Evolutionary conservation across 169 alveolate species (phyloP).

Genomic region (Plasmodium knowlesi): DNA sequence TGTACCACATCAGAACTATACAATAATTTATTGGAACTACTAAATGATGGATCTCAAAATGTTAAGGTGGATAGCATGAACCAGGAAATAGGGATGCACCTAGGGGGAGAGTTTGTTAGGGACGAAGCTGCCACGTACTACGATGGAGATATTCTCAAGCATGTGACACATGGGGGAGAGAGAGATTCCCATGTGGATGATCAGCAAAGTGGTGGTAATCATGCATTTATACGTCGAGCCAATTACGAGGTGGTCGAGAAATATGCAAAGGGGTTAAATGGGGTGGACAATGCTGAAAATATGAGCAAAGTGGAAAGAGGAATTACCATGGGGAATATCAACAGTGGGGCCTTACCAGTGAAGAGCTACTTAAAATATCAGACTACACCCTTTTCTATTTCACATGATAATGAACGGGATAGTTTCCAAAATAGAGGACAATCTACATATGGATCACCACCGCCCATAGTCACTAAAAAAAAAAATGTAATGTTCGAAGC

Average conservation of each 20-base stretch:
- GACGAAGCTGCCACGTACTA: background rate
- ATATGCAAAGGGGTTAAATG: background rate
- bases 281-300: background rate
- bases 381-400: background rate
- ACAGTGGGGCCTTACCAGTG: background rate
- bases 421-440: background rate
- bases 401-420: background rate
- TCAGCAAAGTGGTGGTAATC: background rate
- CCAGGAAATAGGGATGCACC: background rate
- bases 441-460: background rate
- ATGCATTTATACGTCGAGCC: background rate
- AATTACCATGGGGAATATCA: conserved; percentile 1
- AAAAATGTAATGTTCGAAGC: background rate
- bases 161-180: background rate
- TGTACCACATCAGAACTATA: background rate
- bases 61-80: background rate
- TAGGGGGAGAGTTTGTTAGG: background rate
- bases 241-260: background rate
- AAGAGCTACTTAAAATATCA: conserved; percentile 6
- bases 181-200: background rate
- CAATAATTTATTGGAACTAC: conserved; percentile 1
- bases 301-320: background rate
- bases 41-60: background rate
- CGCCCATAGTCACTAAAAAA: background rate
- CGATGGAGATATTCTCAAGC: background rate